Conservation (phyloP, 2,329 filamentous ascomycete species). For the Colletotrichum noveboracense region DNA sequence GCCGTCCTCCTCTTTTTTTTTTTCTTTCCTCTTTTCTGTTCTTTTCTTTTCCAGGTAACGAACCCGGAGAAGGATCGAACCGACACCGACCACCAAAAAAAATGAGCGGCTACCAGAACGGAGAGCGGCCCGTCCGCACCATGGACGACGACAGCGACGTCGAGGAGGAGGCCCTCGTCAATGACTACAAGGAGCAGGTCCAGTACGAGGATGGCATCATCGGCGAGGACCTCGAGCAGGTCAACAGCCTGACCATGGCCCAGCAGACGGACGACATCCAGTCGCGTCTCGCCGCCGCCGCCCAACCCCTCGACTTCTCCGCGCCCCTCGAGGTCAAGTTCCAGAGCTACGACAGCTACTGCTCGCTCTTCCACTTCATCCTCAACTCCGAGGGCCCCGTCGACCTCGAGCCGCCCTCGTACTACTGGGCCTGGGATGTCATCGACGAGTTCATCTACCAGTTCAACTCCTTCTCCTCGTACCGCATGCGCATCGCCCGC, state of each 20-base stretch:
- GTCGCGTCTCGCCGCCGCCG: slow-evolving; percentile 86
- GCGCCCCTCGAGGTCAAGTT: slow-evolving; percentile 97
- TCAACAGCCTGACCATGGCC: slow-evolving; percentile 70
- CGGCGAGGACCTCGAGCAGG: slow-evolving; percentile 76
- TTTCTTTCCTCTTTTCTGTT: neutral
- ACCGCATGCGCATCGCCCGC: slow-evolving; percentile 89
- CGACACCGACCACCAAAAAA: neutral
- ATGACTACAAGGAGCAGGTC: slow-evolving; percentile 95
- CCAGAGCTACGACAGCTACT: slow-evolving; percentile 99
- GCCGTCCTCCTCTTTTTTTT: neutral
- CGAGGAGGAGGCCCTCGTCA: slow-evolving; percentile 94
- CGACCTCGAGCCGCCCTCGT: slow-evolving; percentile 96
- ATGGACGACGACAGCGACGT: slow-evolving; percentile 87
- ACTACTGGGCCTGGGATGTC: slow-evolving; percentile 99
- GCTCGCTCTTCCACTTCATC: slow-evolving; percentile 98
- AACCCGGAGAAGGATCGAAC: neutral
- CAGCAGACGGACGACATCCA: slow-evolving; percentile 91
- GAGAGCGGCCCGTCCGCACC: slow-evolving; percentile 59
- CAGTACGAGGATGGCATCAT: slow-evolving; percentile 84
- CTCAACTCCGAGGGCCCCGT: slow-evolving; percentile 99
- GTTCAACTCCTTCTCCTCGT: slow-evolving; percentile 99
- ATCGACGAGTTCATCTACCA: slow-evolving; percentile 99
- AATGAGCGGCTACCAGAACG: slow-evolving; percentile 70
- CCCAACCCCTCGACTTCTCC: slow-evolving; percentile 94
- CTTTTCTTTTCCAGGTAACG: neutral